Base-by-base conservation (phyloP, 768 basidiomycete genomes). In the Kwoniella botswanensis region DNA sequence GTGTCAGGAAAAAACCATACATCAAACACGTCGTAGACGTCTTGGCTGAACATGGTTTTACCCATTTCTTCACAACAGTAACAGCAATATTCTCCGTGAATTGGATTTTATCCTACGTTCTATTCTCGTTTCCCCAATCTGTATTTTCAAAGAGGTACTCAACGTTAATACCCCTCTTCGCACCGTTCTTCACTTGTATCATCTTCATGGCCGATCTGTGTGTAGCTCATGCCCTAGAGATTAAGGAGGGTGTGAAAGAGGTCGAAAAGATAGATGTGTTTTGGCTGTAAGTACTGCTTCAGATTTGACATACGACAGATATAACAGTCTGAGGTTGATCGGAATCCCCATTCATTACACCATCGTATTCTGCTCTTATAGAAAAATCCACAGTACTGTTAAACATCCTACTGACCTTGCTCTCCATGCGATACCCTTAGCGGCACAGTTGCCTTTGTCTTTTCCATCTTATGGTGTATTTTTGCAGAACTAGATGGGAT, bases 111-210 rank as follows among this genome's bases (percentile, higher is more conserved):
- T 61, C 56, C 21, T 66, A 35, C 21, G 17, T 59, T 12, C 60
- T 74, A 6, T 66, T 70, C 55, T 52, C 29, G 24, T 74, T 68
- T 56, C 72, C 72, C 5, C 54, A 55, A 24, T 35, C 35, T 12
- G 24, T 3, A 5, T 24, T 15, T 41, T 67, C 50, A 13, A 65
- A 46, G 35, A 29, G 67, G 42, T 63, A 41, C 21, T 50, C 59
- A 13, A 63, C 67, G 2, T 21, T 72, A 4, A 13, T 74, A 15
- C 69, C 72, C 7, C 42, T 63, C 7, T 15, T 59, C 21, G 46
- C 26, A 53, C 43, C 46, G 2, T 18, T 74, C 26, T 44, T 63
- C 55, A 65, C 42, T 12, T 46, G 35, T 41, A 56, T 67, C 21
- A 42, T 67, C 41, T 54, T 66, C 35, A 68, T 68, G 3, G 11